Evolutionary conservation across 2,329 filamentous ascomycete species (phyloP), one percentile per base, ranked within the genome.

Genomic region (Grosmannia penicillata): DNA sequence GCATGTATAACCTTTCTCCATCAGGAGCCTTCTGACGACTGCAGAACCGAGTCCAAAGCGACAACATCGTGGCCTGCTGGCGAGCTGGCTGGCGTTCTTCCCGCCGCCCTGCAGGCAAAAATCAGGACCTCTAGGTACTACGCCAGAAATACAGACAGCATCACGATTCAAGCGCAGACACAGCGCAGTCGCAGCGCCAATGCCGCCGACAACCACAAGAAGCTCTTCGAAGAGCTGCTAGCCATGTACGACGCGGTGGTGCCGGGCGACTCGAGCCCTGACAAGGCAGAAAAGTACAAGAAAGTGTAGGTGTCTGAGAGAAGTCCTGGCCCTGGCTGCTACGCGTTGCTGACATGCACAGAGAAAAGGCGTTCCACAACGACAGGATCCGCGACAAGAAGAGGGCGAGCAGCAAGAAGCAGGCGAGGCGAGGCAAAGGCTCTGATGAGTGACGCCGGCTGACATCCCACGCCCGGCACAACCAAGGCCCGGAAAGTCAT

Each of bases 41-140:
- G n/a, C 46, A 75, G 71, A 43, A 76, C 72, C 1, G 72, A 76
- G 53, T 68, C 62, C 36, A 76, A 75, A 47, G 72, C 71, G 18
- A 68, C 64, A 33, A 72, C 71, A 1, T 57, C 56, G 11, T 75
- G 70, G 60, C 45, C 63, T 1, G 50, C 72, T 4, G 50, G 54
- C 13, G 66, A 74, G 18, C 54, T 76, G 11, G 47, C 60, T 7
- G 50, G 53, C 5, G 40, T 51, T 8, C 49, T 75, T 8, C 72
- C 72, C 0, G 62, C 58, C 39, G 44, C 68, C 14, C 43, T 76
- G 25, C 66, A 68, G 29, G 27, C 49, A 4, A 53, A 51, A n/a
- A 47, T 75, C 23, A 61, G 66, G n/a, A 46, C 51, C 19, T 75
- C 69, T 3, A 69, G 60, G 31, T 74, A 74, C 48, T 75, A 74